A percentile compares a stretch with the other conserved stretches of the same genome.
phyloP scores from a whole-genome alignment of 345 rosid species.

The Lumnitzera racemosa region DNA sequence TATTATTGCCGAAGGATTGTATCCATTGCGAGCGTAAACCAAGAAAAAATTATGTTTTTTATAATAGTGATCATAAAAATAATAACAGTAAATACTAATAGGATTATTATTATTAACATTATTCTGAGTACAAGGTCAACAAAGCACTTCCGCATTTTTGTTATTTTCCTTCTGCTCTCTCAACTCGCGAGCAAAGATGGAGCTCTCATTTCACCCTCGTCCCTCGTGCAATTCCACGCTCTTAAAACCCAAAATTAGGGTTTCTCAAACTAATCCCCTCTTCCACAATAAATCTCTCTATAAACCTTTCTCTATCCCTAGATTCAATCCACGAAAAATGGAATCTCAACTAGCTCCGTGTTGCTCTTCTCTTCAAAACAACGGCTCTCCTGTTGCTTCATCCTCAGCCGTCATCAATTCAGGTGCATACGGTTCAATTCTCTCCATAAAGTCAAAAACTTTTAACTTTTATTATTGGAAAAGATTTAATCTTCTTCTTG shows the following conservation, averaged over 20 bases:
- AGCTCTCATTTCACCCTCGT: constrained; percentile 19
- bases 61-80: no score
- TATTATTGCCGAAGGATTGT: no score
- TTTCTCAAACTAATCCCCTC: constrained; percentile 3
- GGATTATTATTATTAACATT: no score
- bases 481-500: neutral
- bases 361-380: constrained; percentile 24
- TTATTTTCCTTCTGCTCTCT: neutral
- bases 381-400: constrained; percentile 16
- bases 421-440: constrained; percentile 11
- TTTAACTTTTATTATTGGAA: neutral
- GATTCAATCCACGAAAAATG: constrained; percentile 9
- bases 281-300: neutral
- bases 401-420: constrained; percentile 15
- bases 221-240: constrained; percentile 7
- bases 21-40: no score
- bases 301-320: constrained; percentile 5
- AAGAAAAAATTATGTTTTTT: no score
- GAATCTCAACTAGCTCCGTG: constrained; percentile 12
- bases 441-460: neutral
- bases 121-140: no score
- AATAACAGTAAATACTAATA: no score
- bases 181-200: constrained; percentile 13
- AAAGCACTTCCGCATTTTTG: neutral
- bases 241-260: constrained; percentile 1